Conservation (phyloP, 805 yeast genomes). For the Sugiyamaella boreocaroliniensis region DNA sequence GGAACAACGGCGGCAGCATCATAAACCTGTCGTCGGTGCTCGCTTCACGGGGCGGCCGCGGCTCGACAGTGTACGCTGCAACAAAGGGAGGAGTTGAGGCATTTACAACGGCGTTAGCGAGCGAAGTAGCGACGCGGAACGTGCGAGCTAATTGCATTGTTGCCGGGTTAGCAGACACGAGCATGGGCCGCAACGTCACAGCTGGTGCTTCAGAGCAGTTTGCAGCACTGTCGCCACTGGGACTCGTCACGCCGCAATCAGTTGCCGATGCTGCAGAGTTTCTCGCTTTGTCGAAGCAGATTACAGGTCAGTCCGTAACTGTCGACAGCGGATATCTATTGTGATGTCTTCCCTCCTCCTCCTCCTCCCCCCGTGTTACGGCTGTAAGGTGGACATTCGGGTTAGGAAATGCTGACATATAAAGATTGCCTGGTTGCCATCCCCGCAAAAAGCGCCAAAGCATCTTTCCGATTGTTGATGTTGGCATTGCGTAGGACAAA, state of each 20-base stretch:
- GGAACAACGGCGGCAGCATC: slow-evolving; percentile 35
- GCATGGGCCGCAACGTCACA: slow-evolving; percentile 37
- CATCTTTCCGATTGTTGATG: not conserved
- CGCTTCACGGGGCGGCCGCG: slow-evolving; percentile 40
- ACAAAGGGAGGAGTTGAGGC: slow-evolving; percentile 65
- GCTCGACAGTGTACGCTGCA: slow-evolving; percentile 62
- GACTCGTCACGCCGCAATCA: slow-evolving; percentile 10
- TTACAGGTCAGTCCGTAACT: slow-evolving; percentile 14
- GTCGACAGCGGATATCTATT: slow-evolving; percentile 19
- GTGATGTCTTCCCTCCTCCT: too few species aligned
- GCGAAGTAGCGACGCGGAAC: slow-evolving; percentile 46
- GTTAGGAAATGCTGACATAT: not conserved
- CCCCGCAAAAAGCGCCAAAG: too few species aligned
- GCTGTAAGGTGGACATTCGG: too few species aligned
- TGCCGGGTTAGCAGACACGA: slow-evolving; percentile 67
- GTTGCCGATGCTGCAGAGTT: slow-evolving; percentile 21
- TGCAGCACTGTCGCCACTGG: slow-evolving; percentile 7
- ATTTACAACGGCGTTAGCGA: slow-evolving; percentile 52
- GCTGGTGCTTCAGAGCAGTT: slow-evolving; percentile 6
- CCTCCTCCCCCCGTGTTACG: too few species aligned
- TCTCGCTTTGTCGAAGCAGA: slow-evolving; percentile 11
- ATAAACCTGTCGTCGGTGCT: slow-evolving; percentile 64
- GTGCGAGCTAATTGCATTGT: slow-evolving; percentile 59
- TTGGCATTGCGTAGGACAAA: not conserved
- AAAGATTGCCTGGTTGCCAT: not conserved